These are phyloP conservation scores for Linanthus parryae DNA, from an alignment of 148 eudicot genomes.

Conservation along the genomic window DNA sequence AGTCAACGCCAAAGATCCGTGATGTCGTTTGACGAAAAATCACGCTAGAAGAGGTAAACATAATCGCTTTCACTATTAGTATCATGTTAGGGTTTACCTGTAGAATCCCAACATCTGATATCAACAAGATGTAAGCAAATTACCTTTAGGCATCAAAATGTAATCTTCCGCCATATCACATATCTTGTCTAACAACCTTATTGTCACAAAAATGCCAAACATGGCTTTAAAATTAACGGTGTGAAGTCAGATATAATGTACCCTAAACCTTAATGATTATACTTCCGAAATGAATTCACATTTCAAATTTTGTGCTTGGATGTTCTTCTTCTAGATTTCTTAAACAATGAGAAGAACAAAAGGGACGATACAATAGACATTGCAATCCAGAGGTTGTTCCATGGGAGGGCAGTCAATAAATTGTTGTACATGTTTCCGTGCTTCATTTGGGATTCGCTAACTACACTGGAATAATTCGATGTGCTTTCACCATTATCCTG, in stretches of 20 bases:
- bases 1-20: too few relatives aligned
- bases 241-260: background rate
- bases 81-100: too few relatives aligned
- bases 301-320: conserved; percentile 25
- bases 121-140: too few relatives aligned
- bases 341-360: conserved; percentile 26
- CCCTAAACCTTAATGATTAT: background rate
- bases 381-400: conserved; percentile 28
- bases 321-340: conserved; percentile 54
- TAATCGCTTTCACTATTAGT: too few relatives aligned
- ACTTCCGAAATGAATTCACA: background rate
- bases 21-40: too few relatives aligned
- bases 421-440: conserved; percentile 14
- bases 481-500: too few relatives aligned
- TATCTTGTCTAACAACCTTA: too few relatives aligned
- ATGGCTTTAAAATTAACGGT: background rate
- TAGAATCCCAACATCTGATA: too few relatives aligned
- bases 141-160: too few relatives aligned
- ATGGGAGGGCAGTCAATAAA: conserved; percentile 22
- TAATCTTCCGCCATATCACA: too few relatives aligned
- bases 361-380: conserved; percentile 18
- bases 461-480: too few relatives aligned
- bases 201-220: conserved; percentile 10
- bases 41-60: too few relatives aligned
- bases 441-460: conserved; percentile 31